Conservation (phyloP, 1,139 yeast genomes). For the Wickerhamomyces sp. region DNA sequence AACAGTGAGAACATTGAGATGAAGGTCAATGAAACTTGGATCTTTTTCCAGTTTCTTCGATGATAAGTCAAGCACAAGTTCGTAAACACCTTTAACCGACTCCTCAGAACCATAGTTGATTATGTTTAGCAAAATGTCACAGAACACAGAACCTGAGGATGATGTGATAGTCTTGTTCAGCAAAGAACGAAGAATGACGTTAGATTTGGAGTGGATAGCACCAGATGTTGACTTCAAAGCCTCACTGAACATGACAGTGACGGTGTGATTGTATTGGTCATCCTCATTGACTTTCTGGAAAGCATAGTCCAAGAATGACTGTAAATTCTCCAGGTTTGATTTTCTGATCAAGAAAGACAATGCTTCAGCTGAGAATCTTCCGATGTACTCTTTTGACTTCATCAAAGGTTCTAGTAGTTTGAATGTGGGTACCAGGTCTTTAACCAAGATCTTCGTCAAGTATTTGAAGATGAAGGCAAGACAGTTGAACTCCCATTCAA, state of each 20-base stretch:
- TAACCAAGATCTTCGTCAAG: constrained; percentile 55
- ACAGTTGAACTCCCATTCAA: constrained; percentile 83
- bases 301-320: constrained; percentile 43
- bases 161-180: constrained; percentile 32
- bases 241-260: constrained; percentile 63
- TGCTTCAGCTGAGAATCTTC: constrained; percentile 88
- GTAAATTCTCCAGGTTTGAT: constrained; percentile 45
- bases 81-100: constrained; percentile 44
- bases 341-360: constrained; percentile 78
- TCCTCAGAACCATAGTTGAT: constrained; percentile 58
- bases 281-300: constrained; percentile 42
- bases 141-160: constrained; percentile 38
- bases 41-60: constrained; percentile 16
- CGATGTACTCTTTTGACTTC: constrained; percentile 56
- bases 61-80: constrained; percentile 30
- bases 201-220: constrained; percentile 69
- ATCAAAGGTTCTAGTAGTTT: constrained; percentile 60
- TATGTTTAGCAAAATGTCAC: constrained; percentile 57
- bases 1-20: constrained; percentile 32
- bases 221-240: constrained; percentile 70
- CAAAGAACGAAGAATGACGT: constrained; percentile 42
- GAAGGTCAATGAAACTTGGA: constrained; percentile 7
- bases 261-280: constrained; percentile 46
- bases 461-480: constrained; percentile 89
- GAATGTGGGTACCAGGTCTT: constrained; percentile 67